Conservation (phyloP, 495 filamentous ascomycete genomes). For the Xylaria scruposa region DNA sequence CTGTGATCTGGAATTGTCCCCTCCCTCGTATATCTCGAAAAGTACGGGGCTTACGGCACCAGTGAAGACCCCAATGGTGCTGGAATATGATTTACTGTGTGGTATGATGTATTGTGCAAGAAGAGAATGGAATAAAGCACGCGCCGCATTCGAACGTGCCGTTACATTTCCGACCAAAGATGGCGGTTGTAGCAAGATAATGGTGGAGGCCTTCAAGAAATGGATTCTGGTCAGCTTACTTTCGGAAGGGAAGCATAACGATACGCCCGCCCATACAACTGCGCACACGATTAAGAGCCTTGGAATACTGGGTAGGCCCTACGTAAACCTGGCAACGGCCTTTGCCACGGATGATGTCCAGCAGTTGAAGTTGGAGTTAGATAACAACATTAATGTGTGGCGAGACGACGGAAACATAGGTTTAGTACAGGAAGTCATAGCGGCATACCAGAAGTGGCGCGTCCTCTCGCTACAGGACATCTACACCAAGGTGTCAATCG, state of each 20-base stretch:
- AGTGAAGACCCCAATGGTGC: slow-evolving; percentile 63
- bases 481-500: slow-evolving; percentile 59
- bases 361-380: slow-evolving; percentile 64
- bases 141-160: slow-evolving; percentile 71
- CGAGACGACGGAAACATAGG: slow-evolving; percentile 57
- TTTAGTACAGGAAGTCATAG: slow-evolving; percentile 55
- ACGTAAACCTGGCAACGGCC: slow-evolving; percentile 68
- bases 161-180: slow-evolving; percentile 68
- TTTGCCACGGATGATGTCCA: slow-evolving; percentile 68
- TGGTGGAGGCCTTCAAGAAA: slow-evolving; percentile 92
- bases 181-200: slow-evolving; percentile 70
- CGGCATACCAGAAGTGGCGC: slow-evolving; percentile 57
- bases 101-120: slow-evolving; percentile 79
- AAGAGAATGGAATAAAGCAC: slow-evolving; percentile 74
- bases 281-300: slow-evolving; percentile 61
- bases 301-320: slow-evolving; percentile 68
- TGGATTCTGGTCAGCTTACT: slow-evolving; percentile 84
- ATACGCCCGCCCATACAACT: slow-evolving; percentile 46
- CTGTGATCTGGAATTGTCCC: slow-evolving; percentile 45
- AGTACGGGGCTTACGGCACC: slow-evolving; percentile 63
- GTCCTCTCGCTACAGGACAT: slow-evolving; percentile 52
- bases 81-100: slow-evolving; percentile 80
- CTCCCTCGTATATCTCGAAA: slow-evolving; percentile 60
- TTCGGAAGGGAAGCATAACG: slow-evolving; percentile 66
- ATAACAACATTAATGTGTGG: slow-evolving; percentile 60